Percentiles rank a stretch among this genome's conserved stretches.
Evolutionary conservation across 495 filamentous ascomycete species (phyloP).

Genomic region (Neurospora sp.): DNA sequence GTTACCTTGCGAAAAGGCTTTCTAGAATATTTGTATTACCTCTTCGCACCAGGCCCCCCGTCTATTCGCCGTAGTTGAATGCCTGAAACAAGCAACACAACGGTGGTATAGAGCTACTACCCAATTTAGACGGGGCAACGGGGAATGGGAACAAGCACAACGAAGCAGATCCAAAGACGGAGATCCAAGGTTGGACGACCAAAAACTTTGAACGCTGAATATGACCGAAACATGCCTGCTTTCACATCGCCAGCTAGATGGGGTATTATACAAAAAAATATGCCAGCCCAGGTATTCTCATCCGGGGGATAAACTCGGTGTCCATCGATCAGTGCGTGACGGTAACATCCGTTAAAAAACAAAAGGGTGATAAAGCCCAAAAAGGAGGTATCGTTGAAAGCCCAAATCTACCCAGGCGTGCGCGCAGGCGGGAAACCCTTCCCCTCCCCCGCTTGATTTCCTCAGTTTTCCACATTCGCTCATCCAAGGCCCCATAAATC

Average conservation of each 20-base stretch:
- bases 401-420: not conserved
- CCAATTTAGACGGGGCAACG: not conserved
- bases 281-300: slow-evolving; percentile 9
- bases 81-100: not conserved
- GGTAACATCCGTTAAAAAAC: slow-evolving; percentile 1
- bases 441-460: not conserved
- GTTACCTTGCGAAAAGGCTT: not conserved
- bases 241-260: slow-evolving; percentile 11
- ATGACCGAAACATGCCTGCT: not conserved
- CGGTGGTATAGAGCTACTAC: not conserved
- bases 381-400: not conserved
- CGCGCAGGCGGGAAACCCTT: not conserved
- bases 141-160: not conserved
- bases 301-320: slow-evolving; percentile 2
- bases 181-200: not conserved
- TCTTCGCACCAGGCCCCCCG: not conserved
- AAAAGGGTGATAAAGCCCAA: not conserved
- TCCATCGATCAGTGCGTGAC: not conserved
- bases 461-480: not conserved
- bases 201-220: not conserved
- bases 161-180: not conserved
- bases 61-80: not conserved
- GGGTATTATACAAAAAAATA: slow-evolving; percentile 25
- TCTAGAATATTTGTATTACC: not conserved
- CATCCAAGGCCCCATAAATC: not conserved